Conservation (phyloP, 805 yeast genomes). For the Metschnikowia sp. region DNA sequence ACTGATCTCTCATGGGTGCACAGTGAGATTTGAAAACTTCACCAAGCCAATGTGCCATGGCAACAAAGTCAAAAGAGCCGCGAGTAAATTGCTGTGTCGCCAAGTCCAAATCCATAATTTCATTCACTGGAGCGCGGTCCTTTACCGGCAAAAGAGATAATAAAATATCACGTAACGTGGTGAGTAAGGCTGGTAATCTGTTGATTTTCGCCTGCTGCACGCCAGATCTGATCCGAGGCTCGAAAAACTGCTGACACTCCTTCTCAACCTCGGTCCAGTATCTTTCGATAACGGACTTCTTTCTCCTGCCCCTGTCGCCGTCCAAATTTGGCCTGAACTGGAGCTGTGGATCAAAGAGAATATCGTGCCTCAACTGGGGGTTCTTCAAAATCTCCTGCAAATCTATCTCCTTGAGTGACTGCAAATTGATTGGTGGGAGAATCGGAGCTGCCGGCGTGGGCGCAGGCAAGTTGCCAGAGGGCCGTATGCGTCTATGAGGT, state of each 20-base stretch:
- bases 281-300: slow-evolving; percentile 69
- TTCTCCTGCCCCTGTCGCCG: slow-evolving; percentile 83
- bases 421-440: slow-evolving; percentile 80
- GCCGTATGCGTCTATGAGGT: slow-evolving; percentile 4
- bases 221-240: slow-evolving; percentile 12
- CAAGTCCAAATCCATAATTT: slow-evolving; percentile 72
- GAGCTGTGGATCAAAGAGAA: slow-evolving; percentile 84
- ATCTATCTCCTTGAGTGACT: slow-evolving; percentile 80
- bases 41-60: slow-evolving; percentile 71
- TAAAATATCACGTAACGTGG: slow-evolving; percentile 74
- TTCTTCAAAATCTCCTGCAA: slow-evolving; percentile 83
- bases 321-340: slow-evolving; percentile 90
- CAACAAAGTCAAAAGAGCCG: slow-evolving; percentile 69
- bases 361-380: slow-evolving; percentile 91
- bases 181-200: slow-evolving; percentile 65
- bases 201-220: slow-evolving; percentile 25
- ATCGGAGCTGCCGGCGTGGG: slow-evolving; percentile 32
- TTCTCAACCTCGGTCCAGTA: slow-evolving; percentile 77
- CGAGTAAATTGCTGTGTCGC: slow-evolving; percentile 70
- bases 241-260: slow-evolving; percentile 54
- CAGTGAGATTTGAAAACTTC: slow-evolving; percentile 81
- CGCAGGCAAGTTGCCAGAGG: slow-evolving; percentile 3
- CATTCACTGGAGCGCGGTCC: slow-evolving; percentile 63
- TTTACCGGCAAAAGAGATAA: slow-evolving; percentile 72
- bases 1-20: slow-evolving; percentile 91